Evolutionary conservation across 2,329 filamentous ascomycete genomes (phyloP).

Genomic region (Aspergillus neoniger): DNA sequence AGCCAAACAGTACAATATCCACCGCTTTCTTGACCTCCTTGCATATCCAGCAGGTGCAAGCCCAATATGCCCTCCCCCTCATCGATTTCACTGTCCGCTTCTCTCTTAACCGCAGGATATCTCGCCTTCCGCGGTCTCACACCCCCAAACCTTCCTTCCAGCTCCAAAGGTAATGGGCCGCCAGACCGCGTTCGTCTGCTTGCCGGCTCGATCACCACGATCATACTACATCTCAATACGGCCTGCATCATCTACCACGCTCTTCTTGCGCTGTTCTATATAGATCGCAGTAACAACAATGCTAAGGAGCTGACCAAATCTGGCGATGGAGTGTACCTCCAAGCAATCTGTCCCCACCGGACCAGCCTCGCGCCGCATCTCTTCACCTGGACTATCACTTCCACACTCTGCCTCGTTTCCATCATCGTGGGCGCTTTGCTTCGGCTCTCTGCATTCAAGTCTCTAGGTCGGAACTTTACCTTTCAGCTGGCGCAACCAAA

Average conservation of each 20-base stretch:
- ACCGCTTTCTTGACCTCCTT: too few species aligned
- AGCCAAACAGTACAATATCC: too few species aligned
- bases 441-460: conserved; percentile 45
- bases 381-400: conserved; percentile 29
- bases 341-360: conserved; percentile 22
- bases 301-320: conserved; percentile 1
- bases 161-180: conserved; percentile 21
- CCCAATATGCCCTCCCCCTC: conserved; percentile 16
- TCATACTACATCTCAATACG: conserved; percentile 12
- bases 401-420: conserved; percentile 17
- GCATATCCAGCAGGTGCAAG: background rate
- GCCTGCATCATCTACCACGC: conserved; percentile 24
- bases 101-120: conserved; percentile 21
- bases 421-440: conserved; percentile 28
- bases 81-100: conserved; percentile 14
- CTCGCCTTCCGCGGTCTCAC: conserved; percentile 23
- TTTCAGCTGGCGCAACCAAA: conserved; percentile 54
- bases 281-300: background rate
- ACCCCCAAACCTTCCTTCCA: conserved; percentile 21
- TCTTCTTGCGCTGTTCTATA: conserved; percentile 17
- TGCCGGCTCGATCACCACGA: background rate
- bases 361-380: conserved; percentile 18
- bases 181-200: conserved; percentile 14
- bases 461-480: conserved; percentile 56
- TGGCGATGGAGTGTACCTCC: background rate